Conservation (phyloP, 345 rosid genomes). For the Alliaria petiolata region DNA sequence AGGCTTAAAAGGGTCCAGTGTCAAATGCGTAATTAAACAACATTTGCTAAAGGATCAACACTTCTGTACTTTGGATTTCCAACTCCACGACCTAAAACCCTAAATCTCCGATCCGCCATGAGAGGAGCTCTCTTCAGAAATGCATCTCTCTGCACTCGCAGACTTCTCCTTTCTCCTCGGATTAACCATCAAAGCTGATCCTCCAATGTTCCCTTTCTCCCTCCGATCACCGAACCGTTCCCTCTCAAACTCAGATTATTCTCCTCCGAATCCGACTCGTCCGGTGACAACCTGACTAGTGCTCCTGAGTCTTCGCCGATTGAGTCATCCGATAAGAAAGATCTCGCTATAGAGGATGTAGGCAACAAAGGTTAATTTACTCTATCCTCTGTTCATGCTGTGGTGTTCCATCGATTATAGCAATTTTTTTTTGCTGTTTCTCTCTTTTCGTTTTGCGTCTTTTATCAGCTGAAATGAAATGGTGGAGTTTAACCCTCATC, state of each 20-base stretch:
- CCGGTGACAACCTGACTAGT: constrained; percentile 14
- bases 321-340: neutral
- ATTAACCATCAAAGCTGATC: neutral
- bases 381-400: neutral
- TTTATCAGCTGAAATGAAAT: constrained; percentile 5
- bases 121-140: constrained; percentile 37
- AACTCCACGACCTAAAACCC: constrained; percentile 26
- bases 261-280: constrained; percentile 40
- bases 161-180: constrained; percentile 13
- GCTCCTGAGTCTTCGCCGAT: neutral
- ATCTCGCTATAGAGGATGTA: constrained; percentile 30
- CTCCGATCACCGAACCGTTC: constrained; percentile 3
- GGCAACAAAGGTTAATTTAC: constrained; percentile 35
- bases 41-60: neutral
- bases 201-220: neutral
- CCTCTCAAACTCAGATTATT: constrained; percentile 30
- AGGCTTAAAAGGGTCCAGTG: constrained; percentile 2
- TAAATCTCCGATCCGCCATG: constrained; percentile 35
- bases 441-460: neutral
- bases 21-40: constrained; percentile 8
- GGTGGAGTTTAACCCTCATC: neutral
- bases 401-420: no score
- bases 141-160: constrained; percentile 29
- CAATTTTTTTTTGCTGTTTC: no score
- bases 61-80: neutral